Evolutionary conservation across 2,329 filamentous ascomycete genomes (phyloP), one percentile per base, ranked within the genome.

Genomic region (Pseudopyricularia cyperi): DNA sequence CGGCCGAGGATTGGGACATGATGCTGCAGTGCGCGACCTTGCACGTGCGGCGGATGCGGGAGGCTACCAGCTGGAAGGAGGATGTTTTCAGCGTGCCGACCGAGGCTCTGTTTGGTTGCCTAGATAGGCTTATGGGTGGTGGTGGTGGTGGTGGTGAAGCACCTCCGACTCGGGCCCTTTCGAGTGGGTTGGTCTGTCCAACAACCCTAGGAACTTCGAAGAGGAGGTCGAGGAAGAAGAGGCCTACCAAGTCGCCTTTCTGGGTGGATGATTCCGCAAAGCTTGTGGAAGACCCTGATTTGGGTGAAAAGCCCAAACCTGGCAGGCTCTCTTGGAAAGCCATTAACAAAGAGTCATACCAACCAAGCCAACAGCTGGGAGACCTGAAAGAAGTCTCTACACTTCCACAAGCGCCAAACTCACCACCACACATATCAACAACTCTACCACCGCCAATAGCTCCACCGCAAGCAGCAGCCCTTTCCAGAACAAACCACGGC

Each of bases 1-100:
- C 64, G 1, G 50, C 58, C 9, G 66, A 68, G 46, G 61, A 66
- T 44, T 67, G 63, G 60, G 56, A 64, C 14, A 61, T 66, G 56
- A 57, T 65, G 39, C 52, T 68, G 19, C 57, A 55, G 15, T 64
- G 64, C 47, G 67, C 66, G 3, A 50, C 35, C 17, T 44, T 14
- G 19, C 33, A 37, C n/a, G 19, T 50, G 48, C 33, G 34, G 14
- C 19, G 24, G 4, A 8, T 17, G n/a, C 14, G 24, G 22, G 14
- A 22, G 14, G 42, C 19, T 37, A 15, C 22, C 7, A 19, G n/a
- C 4, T 22, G 12, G 19, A n/a, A 37, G 24, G n/a, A n/a, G 15
- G 8, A 37, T 37, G 33, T 11, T 17, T n/a, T 24, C 12, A 44
- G 19, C 15, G 14, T 24, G 12, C 19, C 39, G 14, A 24, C 39